A percentile compares a stretch with the other conserved stretches of the same genome.
Evolutionary conservation across 2,329 filamentous ascomycete species (phyloP).

Genomic region (Claviceps sp.): DNA sequence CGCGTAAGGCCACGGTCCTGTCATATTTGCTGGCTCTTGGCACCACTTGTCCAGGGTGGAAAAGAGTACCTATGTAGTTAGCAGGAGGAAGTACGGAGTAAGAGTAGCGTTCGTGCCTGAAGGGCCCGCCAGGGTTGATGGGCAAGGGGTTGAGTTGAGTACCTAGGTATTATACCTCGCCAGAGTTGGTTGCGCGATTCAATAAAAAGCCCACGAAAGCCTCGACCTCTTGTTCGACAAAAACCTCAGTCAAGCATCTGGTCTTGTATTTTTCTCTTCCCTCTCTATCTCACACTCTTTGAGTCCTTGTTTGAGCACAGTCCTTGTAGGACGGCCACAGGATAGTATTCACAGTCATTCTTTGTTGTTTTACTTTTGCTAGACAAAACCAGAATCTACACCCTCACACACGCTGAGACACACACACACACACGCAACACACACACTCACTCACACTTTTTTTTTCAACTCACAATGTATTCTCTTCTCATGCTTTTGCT

Average conservation of each 20-base stretch:
- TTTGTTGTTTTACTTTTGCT: not conserved
- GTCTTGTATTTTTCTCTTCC: not conserved
- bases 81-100: too few species aligned
- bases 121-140: not conserved
- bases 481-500: not conserved
- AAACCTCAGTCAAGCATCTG: not conserved
- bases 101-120: too few species aligned
- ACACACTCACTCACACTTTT: not conserved
- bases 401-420: not conserved
- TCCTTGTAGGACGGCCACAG: not conserved
- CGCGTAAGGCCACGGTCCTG: not conserved
- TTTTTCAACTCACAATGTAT: not conserved
- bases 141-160: too few species aligned
- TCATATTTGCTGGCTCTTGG: not conserved
- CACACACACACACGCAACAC: not conserved
- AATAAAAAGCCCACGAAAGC: not conserved
- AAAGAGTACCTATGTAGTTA: too few species aligned
- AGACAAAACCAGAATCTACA: not conserved
- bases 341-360: not conserved
- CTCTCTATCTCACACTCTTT: not conserved
- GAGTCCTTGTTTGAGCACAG: not conserved
- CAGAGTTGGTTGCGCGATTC: not conserved
- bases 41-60: too few species aligned
- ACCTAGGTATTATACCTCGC: too few species aligned
- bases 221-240: too few species aligned